Evolutionary conservation across 1,284 basidiomycete species (phyloP).

Genomic region (Papiliotrema flavescens): DNA sequence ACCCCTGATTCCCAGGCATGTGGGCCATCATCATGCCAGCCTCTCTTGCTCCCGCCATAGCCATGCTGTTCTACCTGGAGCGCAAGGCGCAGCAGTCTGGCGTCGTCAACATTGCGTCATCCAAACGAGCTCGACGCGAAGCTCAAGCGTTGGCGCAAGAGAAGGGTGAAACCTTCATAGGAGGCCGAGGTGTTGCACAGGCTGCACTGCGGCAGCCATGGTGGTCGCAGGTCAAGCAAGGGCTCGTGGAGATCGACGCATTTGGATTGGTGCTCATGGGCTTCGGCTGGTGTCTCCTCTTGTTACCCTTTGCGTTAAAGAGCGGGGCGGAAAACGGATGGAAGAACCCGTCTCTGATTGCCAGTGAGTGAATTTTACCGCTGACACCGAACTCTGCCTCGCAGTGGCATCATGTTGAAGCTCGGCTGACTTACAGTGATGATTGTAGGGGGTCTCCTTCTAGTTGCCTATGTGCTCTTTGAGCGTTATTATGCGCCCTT

Average conservation of each 20-base stretch:
- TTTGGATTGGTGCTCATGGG: constrained; percentile 44
- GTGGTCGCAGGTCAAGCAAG: neutral
- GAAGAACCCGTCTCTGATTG: constrained; percentile 24
- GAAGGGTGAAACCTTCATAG: neutral
- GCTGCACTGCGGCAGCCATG: neutral
- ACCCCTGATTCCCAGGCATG: too few relatives aligned
- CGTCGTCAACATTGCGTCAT: constrained; percentile 15
- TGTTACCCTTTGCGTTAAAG: constrained; percentile 42
- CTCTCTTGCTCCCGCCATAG: constrained; percentile 17
- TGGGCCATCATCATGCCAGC: constrained; percentile 14
- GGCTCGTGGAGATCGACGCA: constrained; percentile 26
- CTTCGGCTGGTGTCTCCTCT: constrained; percentile 36
- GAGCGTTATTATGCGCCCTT: constrained; percentile 38
- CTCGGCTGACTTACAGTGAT: constrained; percentile 30
- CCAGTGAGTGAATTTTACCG: neutral
- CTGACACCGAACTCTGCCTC: too few relatives aligned
- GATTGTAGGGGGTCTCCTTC: constrained; percentile 40
- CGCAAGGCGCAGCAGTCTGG: constrained; percentile 32
- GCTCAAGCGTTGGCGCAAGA: neutral
- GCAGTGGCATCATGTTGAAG: too few relatives aligned
- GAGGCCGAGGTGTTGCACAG: neutral
- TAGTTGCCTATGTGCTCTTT: constrained; percentile 40
- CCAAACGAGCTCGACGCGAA: constrained; percentile 12
- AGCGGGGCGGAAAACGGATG: constrained; percentile 32
- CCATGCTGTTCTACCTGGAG: constrained; percentile 41